Evolutionary conservation across 257 asterid genomes (phyloP), one percentile per base, ranked within the genome.

Genomic region (Catharanthus roseus): DNA sequence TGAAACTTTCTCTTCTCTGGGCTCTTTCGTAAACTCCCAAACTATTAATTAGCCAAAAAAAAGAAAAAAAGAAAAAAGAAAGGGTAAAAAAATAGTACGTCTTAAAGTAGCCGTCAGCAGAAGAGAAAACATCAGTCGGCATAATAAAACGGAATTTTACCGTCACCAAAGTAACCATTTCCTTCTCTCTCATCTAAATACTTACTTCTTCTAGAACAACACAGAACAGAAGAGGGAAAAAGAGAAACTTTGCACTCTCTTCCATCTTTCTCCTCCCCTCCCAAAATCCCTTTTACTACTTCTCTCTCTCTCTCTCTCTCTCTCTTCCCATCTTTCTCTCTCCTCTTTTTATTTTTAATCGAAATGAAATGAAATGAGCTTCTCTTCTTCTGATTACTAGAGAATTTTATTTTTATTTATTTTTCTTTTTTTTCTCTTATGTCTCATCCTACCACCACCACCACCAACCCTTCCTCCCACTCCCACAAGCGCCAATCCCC

Each of bases 391-490:
- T 8, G 67, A 62, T 62, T 34, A 62, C 67, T 33, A 16, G 26
- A 33, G 21, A 1, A 19, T 69, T 5, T 11, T 55, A 55, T 16
- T 18, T 6, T 3, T 34, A 38, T 3, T n/a, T n/a, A n/a, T n/a
- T 36, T 13, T 31, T 41, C 71, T 44, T 39, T 3, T 1, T 28
- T 38, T 50, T 70, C 74, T 68, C 83, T 76, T 87, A 87, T 90
- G 96, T 90, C 95, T 80, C 85, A 83, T 31, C 85, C 84, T 36
- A 84, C 84, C 74, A 69, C 67, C 71, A 55, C 29, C 74, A 76
- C 78, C n/a, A n/a, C n/a, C n/a, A n/a, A n/a, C n/a, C n/a, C n/a
- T n/a, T n/a, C n/a, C n/a, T n/a, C n/a, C 80, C 68, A 58, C 77
- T 72, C 82, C 65, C 54, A 41, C 70, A 87, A 85, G 77, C 91